phyloP scores from a whole-genome alignment of 129 eudicot species.

The Saussurea involucrata region DNA sequence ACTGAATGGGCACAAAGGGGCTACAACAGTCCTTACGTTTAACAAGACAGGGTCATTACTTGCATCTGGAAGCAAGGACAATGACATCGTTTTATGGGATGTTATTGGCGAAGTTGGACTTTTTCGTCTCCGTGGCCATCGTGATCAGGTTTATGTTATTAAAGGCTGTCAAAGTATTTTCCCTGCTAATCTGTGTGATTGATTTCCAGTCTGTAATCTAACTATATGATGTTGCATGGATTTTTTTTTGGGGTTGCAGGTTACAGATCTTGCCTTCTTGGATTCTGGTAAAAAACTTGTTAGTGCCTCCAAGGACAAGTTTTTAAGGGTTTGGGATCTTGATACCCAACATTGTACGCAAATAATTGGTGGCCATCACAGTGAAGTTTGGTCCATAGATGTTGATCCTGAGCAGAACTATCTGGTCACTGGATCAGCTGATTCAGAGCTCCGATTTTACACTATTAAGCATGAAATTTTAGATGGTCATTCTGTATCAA shows the following conservation, averaged over 20 bases:
- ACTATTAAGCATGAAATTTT: slow-evolving; percentile 45
- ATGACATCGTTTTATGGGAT: slow-evolving; percentile 94
- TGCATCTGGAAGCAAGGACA: slow-evolving; percentile 97
- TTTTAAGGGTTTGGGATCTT: slow-evolving; percentile 95
- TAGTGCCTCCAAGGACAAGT: slow-evolving; percentile 91
- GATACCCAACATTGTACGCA: slow-evolving; percentile 95
- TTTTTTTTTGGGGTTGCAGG: slow-evolving; percentile 35
- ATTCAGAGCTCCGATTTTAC: slow-evolving; percentile 76
- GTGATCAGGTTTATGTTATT: slow-evolving; percentile 71
- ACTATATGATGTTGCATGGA: neutral
- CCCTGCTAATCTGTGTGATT: neutral
- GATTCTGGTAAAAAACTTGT: slow-evolving; percentile 81
- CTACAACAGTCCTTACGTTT: slow-evolving; percentile 64
- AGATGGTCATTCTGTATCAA: slow-evolving; percentile 28
- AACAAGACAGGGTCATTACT: slow-evolving; percentile 83
- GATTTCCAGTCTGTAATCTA: neutral
- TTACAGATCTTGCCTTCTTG: slow-evolving; percentile 89
- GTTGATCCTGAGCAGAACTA: slow-evolving; percentile 70
- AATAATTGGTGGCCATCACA: slow-evolving; percentile 94
- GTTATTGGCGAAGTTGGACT: slow-evolving; percentile 88
- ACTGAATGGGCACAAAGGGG: slow-evolving; percentile 94
- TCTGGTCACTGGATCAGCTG: slow-evolving; percentile 89
- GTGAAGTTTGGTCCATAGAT: slow-evolving; percentile 94
- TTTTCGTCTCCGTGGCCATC: slow-evolving; percentile 93
- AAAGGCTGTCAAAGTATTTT: neutral